Evolutionary conservation across 148 eudicot species (phyloP).

Genomic region (Cornus suecica): DNA sequence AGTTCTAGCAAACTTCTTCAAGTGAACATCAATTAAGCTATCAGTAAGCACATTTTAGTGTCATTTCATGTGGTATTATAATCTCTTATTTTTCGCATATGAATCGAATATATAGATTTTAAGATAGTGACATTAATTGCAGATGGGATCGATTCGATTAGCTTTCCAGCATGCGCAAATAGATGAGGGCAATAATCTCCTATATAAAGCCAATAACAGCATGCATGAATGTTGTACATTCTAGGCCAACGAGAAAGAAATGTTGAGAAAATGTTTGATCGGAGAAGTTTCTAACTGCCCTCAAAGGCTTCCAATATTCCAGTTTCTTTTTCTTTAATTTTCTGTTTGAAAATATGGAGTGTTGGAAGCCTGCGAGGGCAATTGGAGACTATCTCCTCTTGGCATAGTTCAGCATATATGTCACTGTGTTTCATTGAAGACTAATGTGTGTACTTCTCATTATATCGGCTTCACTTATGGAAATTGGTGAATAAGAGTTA

Average conservation of each 20-base stretch:
- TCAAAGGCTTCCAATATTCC: conserved; percentile 26
- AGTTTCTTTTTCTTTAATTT: no score
- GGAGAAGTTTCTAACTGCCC: conserved; percentile 14
- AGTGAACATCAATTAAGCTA: background rate
- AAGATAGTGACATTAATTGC: background rate
- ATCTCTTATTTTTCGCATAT: background rate
- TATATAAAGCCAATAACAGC: no score
- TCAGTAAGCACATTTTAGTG: background rate
- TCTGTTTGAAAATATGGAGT: background rate
- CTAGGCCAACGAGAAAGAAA: background rate
- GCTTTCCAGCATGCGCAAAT: background rate
- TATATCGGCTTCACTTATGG: background rate
- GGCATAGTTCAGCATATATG: background rate
- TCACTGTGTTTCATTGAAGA: no score
- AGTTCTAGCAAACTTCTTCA: background rate
- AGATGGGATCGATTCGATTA: background rate
- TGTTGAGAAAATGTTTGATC: background rate
- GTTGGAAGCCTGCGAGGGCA: conserved; percentile 14
- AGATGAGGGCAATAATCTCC: background rate
- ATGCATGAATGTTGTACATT: no score
- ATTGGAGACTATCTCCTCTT: conserved; percentile 8
- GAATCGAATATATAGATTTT: background rate
- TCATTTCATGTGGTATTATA: background rate
- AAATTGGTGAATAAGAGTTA: background rate
- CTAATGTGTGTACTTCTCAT: background rate